Conservation (phyloP, 2,329 filamentous ascomycete genomes). For the Penicillium sp. region DNA sequence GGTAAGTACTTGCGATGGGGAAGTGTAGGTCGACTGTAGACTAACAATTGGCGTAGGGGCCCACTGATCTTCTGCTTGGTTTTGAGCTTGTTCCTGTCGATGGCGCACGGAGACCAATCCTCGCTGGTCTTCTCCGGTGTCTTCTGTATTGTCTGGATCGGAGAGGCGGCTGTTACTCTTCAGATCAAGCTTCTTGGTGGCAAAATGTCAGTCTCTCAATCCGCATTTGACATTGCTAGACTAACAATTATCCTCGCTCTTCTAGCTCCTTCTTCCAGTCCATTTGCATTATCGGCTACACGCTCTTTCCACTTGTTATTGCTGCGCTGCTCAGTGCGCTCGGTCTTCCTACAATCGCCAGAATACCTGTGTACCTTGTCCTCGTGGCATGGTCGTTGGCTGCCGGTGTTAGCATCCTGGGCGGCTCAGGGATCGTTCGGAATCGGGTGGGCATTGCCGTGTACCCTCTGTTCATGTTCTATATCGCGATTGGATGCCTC, state of each 20-base stretch:
- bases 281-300: constrained; percentile 97
- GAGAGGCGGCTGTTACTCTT: constrained; percentile 92
- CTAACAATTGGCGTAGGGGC: constrained; percentile 55
- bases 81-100: constrained; percentile 81
- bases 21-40: neutral
- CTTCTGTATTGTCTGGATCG: constrained; percentile 95
- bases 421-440: constrained; percentile 91
- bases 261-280: constrained; percentile 93
- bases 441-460: constrained; percentile 92
- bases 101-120: constrained; percentile 76
- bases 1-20: constrained; percentile 46
- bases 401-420: constrained; percentile 91
- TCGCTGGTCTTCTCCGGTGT: constrained; percentile 92
- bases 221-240: neutral
- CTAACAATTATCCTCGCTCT: constrained; percentile 14
- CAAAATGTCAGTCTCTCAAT: constrained; percentile 72
- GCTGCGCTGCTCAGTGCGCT: constrained; percentile 86
- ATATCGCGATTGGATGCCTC: constrained; percentile 84
- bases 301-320: constrained; percentile 92
- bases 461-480: constrained; percentile 93
- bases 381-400: constrained; percentile 91
- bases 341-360: constrained; percentile 71
- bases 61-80: constrained; percentile 91
- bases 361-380: constrained; percentile 87
- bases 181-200: constrained; percentile 96